Conservation (phyloP, 768 basidiomycete species). For the Crepidotus variabilis region DNA sequence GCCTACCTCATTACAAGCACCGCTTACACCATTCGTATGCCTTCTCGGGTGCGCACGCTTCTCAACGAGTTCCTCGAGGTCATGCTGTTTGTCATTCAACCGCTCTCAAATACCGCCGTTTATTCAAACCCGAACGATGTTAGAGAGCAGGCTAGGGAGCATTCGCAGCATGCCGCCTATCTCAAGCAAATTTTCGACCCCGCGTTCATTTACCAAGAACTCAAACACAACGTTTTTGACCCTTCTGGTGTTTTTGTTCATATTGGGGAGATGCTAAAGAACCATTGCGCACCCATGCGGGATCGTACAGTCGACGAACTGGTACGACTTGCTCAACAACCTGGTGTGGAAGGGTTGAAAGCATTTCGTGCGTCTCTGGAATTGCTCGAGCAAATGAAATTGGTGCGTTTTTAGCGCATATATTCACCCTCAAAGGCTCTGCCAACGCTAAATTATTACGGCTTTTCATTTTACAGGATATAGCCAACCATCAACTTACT, state of each 20-base stretch:
- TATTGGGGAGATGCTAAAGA: constrained; percentile 79
- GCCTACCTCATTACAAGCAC: constrained; percentile 39
- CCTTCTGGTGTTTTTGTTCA: constrained; percentile 72
- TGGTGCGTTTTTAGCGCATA: constrained; percentile 50
- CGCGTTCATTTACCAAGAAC: constrained; percentile 76
- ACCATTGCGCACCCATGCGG: constrained; percentile 92
- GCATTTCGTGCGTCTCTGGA: constrained; percentile 85
- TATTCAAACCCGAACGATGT: constrained; percentile 57
- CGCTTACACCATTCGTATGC: constrained; percentile 59
- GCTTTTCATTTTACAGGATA: constrained; percentile 55
- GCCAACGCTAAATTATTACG: constrained; percentile 10
- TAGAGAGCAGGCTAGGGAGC: constrained; percentile 57
- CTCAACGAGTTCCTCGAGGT: constrained; percentile 78
- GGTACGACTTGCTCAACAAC: constrained; percentile 64
- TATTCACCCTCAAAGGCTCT: constrained; percentile 8
- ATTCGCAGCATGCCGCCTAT: constrained; percentile 59
- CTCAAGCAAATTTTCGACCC: constrained; percentile 81
- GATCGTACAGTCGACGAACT: constrained; percentile 81
- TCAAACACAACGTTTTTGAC: constrained; percentile 73
- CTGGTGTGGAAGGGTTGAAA: constrained; percentile 60
- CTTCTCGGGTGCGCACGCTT: constrained; percentile 67
- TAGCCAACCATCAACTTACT: constrained; percentile 93
- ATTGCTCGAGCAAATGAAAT: constrained; percentile 92
- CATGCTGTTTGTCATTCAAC: constrained; percentile 80
- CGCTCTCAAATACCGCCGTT: constrained; percentile 60